These are phyloP conservation scores for Avena atlantica DNA, from an alignment of 176 grass and related monocot species.

Conservation along the genomic window DNA sequence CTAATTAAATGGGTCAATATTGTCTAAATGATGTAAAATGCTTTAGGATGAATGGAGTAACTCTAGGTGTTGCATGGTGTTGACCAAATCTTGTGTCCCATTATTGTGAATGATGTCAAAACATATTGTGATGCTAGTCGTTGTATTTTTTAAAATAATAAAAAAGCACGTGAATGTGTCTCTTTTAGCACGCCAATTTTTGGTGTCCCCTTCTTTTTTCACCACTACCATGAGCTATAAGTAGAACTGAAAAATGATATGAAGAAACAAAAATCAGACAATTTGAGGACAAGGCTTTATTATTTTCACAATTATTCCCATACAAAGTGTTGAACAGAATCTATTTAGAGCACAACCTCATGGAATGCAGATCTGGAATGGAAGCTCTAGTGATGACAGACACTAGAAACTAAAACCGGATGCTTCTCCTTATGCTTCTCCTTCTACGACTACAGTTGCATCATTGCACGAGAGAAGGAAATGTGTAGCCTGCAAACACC, in stretches of 20 bases:
- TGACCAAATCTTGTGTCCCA: too few relatives aligned
- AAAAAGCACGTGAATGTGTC: background rate
- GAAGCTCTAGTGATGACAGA: background rate
- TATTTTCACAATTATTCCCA: background rate
- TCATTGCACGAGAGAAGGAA: background rate
- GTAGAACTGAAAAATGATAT: background rate
- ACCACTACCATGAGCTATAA: background rate
- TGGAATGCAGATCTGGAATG: background rate
- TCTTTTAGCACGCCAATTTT: background rate
- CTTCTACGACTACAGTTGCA: background rate
- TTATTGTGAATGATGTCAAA: too few relatives aligned
- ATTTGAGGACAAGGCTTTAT: slow-evolving; percentile 4
- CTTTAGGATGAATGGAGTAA: too few relatives aligned
- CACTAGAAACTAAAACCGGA: background rate
- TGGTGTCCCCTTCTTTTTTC: background rate
- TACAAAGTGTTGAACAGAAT: background rate
- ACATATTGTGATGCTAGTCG: too few relatives aligned
- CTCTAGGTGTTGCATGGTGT: too few relatives aligned
- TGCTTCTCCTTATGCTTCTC: background rate
- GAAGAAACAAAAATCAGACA: background rate
- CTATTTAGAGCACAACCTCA: background rate
- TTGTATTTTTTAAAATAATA: background rate
- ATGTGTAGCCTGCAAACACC: background rate
- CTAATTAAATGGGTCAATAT: too few relatives aligned
- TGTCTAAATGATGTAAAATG: too few relatives aligned